Conservation (phyloP, 2,329 filamentous ascomycete genomes). For the Colletotrichum horii region DNA sequence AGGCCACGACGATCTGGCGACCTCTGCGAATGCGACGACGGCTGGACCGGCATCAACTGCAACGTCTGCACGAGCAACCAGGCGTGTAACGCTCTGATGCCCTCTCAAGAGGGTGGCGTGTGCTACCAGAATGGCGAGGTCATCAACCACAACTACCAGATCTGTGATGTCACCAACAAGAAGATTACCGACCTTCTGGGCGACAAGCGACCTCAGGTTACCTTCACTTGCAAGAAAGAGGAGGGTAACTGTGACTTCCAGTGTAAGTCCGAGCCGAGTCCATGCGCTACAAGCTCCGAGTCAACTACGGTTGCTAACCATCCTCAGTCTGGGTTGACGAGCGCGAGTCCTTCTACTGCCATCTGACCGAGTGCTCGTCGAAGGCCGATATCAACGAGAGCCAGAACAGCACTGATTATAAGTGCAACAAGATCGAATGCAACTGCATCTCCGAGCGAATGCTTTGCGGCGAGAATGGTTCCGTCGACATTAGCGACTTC, state of each 20-base stretch:
- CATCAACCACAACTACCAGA: constrained; percentile 94
- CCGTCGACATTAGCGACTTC: constrained; percentile 91
- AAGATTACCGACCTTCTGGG: constrained; percentile 90
- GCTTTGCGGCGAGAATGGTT: constrained; percentile 90
- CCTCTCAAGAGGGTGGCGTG: constrained; percentile 78
- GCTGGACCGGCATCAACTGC: constrained; percentile 97
- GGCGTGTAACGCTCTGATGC: constrained; percentile 89
- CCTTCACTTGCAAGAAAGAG: constrained; percentile 85
- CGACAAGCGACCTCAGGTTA: constrained; percentile 87
- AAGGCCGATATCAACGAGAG: constrained; percentile 69
- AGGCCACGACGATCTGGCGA: constrained; percentile 73
- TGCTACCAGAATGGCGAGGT: constrained; percentile 93
- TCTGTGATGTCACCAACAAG: constrained; percentile 95
- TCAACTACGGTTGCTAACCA: not conserved
- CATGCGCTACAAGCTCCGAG: not conserved
- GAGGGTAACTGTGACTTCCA: constrained; percentile 89
- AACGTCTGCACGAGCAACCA: constrained; percentile 87
- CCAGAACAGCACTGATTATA: constrained; percentile 83
- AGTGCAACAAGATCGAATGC: constrained; percentile 84
- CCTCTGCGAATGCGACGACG: constrained; percentile 83
- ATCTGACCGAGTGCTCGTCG: constrained; percentile 80
- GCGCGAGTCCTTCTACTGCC: constrained; percentile 95
- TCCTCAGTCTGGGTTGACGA: constrained; percentile 90
- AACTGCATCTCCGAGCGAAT: constrained; percentile 89
- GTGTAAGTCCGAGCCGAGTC: constrained; percentile 60